Conservation (phyloP, 768 basidiomycete species). For the Calocybe indica region DNA sequence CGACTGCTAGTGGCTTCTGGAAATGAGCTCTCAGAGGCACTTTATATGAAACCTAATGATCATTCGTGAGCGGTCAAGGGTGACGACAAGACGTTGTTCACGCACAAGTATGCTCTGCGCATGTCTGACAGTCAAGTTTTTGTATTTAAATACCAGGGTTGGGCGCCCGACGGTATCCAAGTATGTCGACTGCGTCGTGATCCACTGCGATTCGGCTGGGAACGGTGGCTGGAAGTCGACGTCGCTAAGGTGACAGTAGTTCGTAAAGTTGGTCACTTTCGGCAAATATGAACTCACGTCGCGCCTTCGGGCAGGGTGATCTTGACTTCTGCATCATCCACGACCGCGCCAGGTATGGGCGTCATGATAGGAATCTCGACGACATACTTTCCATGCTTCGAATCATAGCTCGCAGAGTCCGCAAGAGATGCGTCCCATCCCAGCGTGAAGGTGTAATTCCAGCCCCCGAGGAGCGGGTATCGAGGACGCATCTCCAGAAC, state of each 20-base stretch:
- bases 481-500: conserved; percentile 81
- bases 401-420: conserved; percentile 66
- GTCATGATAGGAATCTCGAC: conserved; percentile 86
- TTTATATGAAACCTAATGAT: conserved; percentile 75
- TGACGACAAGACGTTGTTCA: conserved; percentile 10
- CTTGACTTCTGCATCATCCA: conserved; percentile 72
- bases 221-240: conserved; percentile 76
- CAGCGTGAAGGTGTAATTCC: conserved; percentile 94
- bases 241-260: conserved; percentile 44
- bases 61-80: not conserved
- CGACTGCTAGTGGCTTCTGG: conserved; percentile 80
- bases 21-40: conserved; percentile 77
- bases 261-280: not conserved
- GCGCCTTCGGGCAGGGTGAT: conserved; percentile 95
- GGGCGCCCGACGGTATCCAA: conserved; percentile 91
- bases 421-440: conserved; percentile 88
- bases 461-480: conserved; percentile 92
- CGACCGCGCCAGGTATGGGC: conserved; percentile 68
- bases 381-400: conserved; percentile 56
- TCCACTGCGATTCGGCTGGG: conserved; percentile 52
- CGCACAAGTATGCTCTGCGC: conserved; percentile 77
- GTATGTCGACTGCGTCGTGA: conserved; percentile 77
- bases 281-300: conserved; percentile 49
- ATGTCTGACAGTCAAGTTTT: conserved; percentile 74
- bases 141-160: conserved; percentile 65